Evolutionary conservation across 768 basidiomycete genomes (phyloP), one percentile per base, ranked within the genome.

Genomic region (Wakefieldia striispora): DNA sequence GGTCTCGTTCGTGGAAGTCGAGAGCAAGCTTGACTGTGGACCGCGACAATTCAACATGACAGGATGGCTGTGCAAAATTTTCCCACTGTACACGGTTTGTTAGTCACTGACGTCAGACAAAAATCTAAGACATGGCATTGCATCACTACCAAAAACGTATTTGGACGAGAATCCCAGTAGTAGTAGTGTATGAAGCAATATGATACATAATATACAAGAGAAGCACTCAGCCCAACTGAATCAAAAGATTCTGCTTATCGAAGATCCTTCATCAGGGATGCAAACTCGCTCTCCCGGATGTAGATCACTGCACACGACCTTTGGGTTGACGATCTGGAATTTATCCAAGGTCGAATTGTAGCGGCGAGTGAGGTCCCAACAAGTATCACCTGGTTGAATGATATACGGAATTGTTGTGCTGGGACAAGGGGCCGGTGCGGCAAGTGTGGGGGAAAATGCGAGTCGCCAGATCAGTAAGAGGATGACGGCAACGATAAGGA

Each of bases 391-490:
- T 4, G 79, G 75, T 51, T 78, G 70, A 11, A 84, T 69, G 57
- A 73, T 68, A 48, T 84, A 80, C 0, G 71, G 59, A 23, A 57
- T 68, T 0, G 65, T 68, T 0, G 76, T 74, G 35, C 71, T 71
- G 24, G 67, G 60, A 49, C 66, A 60, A 45, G 63, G 68, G 7
- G 58, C 43, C 13, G 63, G 53, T 36, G 59, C 39, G 43, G 63
- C 42, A 40, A 49, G 51, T 9, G 75, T 61, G 9, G 68, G 66
- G 3, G 62, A 60, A 39, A 81, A 70, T 14, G 81, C 70, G 39
- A 86, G 73, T 11, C 83, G 79, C 79, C 82, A 86, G 51, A 84
- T 67, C 46, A 86, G 76, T 12, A 88, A 73, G 35, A 88, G 74
- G 17, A 80, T 51, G 46, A 81, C 83, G 11, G 77, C 80, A 37